Conservation (phyloP, 78 protist species). For the Paratrimastix pyriformis region DNA sequence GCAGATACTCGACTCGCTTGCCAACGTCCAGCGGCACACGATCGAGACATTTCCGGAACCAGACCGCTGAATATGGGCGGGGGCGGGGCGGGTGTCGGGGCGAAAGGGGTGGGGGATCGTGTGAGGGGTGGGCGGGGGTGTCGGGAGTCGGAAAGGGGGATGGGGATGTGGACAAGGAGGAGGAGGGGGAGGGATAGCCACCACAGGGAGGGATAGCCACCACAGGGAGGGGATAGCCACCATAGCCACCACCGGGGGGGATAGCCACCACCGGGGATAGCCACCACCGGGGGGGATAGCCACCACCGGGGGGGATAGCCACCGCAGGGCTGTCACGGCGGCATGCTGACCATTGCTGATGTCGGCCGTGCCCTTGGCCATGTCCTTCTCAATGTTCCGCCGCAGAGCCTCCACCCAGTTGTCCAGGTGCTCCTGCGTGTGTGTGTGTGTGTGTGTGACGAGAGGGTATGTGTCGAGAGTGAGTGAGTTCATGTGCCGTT, state of each 20-base stretch:
- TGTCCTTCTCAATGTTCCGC: neutral
- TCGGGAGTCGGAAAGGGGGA: neutral
- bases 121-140: too few species aligned
- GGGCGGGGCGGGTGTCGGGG: neutral
- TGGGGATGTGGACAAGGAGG: too few species aligned
- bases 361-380: neutral
- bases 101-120: neutral
- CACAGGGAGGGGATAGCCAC: too few species aligned
- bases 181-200: neutral
- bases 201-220: neutral
- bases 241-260: too few species aligned
- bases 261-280: too few species aligned
- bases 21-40: neutral
- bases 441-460: too few species aligned
- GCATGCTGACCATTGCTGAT: neutral
- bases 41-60: neutral
- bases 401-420: neutral
- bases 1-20: slow-evolving; percentile 25
- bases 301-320: too few species aligned
- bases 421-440: slow-evolving; percentile 17
- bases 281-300: too few species aligned
- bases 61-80: neutral
- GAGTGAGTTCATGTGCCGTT: too few species aligned
- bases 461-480: too few species aligned
- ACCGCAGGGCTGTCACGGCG: too few species aligned